Evolutionary conservation across 2,329 filamentous ascomycete genomes (phyloP), one percentile per base, ranked within the genome.

Genomic region (Aplosporella prunicola): DNA sequence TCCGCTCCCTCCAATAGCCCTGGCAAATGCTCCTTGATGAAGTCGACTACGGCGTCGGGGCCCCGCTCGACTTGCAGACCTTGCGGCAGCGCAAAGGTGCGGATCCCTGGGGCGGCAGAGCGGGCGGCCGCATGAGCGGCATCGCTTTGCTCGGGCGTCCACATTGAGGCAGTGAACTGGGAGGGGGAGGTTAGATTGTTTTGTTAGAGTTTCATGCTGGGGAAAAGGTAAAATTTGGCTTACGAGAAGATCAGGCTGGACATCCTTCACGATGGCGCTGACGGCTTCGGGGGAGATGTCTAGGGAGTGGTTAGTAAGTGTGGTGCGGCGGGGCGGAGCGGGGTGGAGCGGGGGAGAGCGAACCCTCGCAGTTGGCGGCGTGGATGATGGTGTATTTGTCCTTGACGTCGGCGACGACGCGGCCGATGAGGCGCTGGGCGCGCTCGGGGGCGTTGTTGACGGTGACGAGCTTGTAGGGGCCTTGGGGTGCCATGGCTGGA

Each of bases 401-500:
- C 52, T 76, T 77, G 20, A 83, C 57, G 9, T 67, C 69, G 39
- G 79, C 73, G 9, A 71, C 65, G 24, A 83, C 57, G 0, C 73
- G 67, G 9, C 78, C 77, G 48, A 80, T 72, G 22, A 83, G 57
- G 6, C 64, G 59, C 58, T 75, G 73, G 22, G 78, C 79, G 39
- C 78, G 66, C 44, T 80, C 77, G 1, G 78, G 78, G 2, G 71
- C 75, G 2, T 71, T 80, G 60, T 82, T 82, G 46, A 82, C 76
- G 2, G 76, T 82, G 20, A 81, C 70, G 9, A 82, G 68, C 47
- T 65, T 71, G 59, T 69, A 82, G 3, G 75, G 75, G 13, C 74
- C 74, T 42, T 48, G 40, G 33, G 43, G 37, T 2, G 37, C 30
- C 37, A 34, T 36, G 33, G 8, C 13, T 35, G 23, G n/a, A n/a